Evolutionary conservation across 2,329 filamentous ascomycete species (phyloP).

Genomic region (Purpureocillium takamizusanense): DNA sequence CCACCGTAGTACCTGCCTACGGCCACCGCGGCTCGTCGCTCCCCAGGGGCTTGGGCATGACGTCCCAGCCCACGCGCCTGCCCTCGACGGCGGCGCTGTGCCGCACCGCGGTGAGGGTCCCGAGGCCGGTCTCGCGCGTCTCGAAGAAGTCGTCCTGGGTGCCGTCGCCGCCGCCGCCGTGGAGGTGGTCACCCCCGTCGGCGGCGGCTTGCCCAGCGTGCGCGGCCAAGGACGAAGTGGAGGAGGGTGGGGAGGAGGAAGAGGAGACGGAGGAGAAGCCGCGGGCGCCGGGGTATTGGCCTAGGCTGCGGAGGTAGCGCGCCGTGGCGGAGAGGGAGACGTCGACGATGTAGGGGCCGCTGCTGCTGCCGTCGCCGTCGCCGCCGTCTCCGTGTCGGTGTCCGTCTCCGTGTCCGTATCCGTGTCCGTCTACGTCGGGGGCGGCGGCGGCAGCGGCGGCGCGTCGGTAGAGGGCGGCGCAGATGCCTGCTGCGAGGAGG

Average conservation of each 20-base stretch:
- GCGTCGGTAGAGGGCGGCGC: slow-evolving; percentile 39
- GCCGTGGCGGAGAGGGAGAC: slow-evolving; percentile 46
- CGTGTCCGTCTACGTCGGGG: too few species aligned
- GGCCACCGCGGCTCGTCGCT: slow-evolving; percentile 33
- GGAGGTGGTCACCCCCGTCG: too few species aligned
- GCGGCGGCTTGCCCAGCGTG: too few species aligned
- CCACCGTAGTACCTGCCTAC: too few species aligned
- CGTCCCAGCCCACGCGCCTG: slow-evolving; percentile 35
- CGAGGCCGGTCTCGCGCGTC: slow-evolving; percentile 33
- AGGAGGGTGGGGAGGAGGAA: too few species aligned
- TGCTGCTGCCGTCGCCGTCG: too few species aligned
- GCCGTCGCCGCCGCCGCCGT: too few species aligned
- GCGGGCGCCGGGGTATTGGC: slow-evolving; percentile 32
- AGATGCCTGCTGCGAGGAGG: slow-evolving; percentile 42
- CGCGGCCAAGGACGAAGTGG: too few species aligned
- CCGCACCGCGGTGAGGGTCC: slow-evolving; percentile 33
- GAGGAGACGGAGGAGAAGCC: too few species aligned
- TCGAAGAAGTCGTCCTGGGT: slow-evolving; percentile 29
- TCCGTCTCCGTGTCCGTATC: too few species aligned
- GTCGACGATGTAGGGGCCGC: slow-evolving; percentile 37
- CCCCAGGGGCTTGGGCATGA: slow-evolving; percentile 40
- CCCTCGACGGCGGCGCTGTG: slow-evolving; percentile 39
- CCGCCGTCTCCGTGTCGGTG: too few species aligned
- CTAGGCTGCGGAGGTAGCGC: slow-evolving; percentile 46
- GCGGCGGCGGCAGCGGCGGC: slow-evolving; percentile 19